phyloP scores from a whole-genome alignment of 106 monocot species.

The Amphibolis antarctica region DNA sequence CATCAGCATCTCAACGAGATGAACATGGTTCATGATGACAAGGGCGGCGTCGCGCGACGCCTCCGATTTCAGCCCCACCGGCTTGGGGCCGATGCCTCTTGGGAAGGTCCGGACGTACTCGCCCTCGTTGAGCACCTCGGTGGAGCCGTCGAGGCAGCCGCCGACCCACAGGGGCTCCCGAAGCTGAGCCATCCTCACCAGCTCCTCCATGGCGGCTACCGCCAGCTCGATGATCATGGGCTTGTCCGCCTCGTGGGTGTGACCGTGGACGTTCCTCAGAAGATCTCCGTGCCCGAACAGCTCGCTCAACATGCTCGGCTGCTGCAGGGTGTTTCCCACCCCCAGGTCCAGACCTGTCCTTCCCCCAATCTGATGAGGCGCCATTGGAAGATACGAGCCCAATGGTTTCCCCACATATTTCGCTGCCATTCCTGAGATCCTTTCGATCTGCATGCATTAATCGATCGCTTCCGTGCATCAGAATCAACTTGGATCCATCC shows the following conservation, averaged over 20 bases:
- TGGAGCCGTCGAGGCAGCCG: conserved; percentile 10
- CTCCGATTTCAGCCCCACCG: conserved; percentile 56
- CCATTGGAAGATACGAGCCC: conserved; percentile 38
- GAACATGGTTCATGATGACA: conserved; percentile 76
- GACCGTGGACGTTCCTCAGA: conserved; percentile 29
- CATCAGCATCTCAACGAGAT: conserved; percentile 89
- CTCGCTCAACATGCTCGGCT: conserved; percentile 13
- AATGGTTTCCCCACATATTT: conserved; percentile 72
- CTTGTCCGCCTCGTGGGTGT: conserved; percentile 43
- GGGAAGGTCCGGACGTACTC: conserved; percentile 69
- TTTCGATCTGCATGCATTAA: conserved; percentile 45
- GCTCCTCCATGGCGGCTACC: conserved; percentile 92
- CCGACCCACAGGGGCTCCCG: conserved; percentile 64
- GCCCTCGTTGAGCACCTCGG: conserved; percentile 34
- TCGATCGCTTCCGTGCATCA: not conserved
- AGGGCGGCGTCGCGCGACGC: conserved; percentile 58
- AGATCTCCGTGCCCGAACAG: conserved; percentile 29
- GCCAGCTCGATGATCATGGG: conserved; percentile 74
- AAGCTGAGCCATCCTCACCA: conserved; percentile 70
- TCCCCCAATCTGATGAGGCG: conserved; percentile 11
- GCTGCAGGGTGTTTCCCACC: conserved; percentile 8
- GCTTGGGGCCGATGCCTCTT: conserved; percentile 55
- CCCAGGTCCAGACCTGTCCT: conserved; percentile 5
- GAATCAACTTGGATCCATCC: not conserved
- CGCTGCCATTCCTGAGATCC: conserved; percentile 78